Evolutionary conservation across 2,329 filamentous ascomycete genomes (phyloP).

Genomic region (Penicillium sp.): DNA sequence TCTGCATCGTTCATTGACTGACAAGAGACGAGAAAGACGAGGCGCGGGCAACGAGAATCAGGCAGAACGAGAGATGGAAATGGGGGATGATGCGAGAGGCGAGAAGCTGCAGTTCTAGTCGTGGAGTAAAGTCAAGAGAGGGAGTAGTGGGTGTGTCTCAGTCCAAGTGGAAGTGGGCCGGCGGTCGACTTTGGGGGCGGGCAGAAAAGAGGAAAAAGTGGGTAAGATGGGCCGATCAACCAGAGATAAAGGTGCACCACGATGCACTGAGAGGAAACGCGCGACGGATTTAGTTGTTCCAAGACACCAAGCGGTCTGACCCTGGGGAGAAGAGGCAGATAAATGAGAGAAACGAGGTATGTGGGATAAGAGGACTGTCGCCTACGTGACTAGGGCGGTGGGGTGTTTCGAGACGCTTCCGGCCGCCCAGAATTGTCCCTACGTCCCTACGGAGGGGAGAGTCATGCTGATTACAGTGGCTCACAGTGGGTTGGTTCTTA

Average conservation of each 20-base stretch:
- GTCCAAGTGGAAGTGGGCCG: slow-evolving; percentile 3
- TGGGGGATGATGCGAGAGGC: background rate
- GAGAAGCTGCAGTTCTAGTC: background rate
- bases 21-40: slow-evolving; percentile 5
- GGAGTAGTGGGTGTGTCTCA: background rate
- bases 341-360: slow-evolving; percentile 9
- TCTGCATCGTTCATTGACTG: slow-evolving; percentile 46
- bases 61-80: background rate
- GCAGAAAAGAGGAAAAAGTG: slow-evolving; percentile 9
- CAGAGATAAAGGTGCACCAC: background rate
- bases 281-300: background rate
- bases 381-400: slow-evolving; percentile 15
- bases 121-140: background rate
- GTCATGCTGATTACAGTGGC: background rate
- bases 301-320: background rate
- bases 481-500: background rate
- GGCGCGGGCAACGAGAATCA: background rate
- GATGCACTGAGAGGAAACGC: background rate
- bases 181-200: slow-evolving; percentile 2
- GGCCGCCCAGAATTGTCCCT: slow-evolving; percentile 11
- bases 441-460: background rate
- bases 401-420: slow-evolving; percentile 35
- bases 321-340: background rate
- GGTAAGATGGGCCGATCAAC: slow-evolving; percentile 6
- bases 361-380: slow-evolving; percentile 19